Conservation (phyloP, 345 rosid genomes). For the Eucalyptus albens region DNA sequence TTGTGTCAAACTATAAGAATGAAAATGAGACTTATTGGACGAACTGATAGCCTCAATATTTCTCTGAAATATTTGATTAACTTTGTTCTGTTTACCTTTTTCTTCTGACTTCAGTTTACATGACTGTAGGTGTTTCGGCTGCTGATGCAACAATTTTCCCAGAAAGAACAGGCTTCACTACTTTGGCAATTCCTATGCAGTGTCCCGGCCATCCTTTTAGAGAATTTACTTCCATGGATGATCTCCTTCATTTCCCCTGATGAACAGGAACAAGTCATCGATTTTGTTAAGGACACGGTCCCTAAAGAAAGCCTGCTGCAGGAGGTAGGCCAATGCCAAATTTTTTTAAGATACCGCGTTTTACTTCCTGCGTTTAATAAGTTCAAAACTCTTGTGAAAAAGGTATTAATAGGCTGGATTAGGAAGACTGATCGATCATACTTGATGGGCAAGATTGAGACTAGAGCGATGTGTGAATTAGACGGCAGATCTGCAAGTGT, state of each 20-base stretch:
- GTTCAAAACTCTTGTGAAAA: background rate
- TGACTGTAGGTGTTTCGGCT: slow-evolving; percentile 54
- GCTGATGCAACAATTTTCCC: slow-evolving; percentile 43
- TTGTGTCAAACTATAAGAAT: background rate
- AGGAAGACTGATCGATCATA: slow-evolving; percentile 4
- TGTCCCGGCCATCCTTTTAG: slow-evolving; percentile 51
- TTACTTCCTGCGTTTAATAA: background rate
- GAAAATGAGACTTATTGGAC: background rate
- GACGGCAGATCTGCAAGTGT: background rate
- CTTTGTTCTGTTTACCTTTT: background rate
- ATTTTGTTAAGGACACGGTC: slow-evolving; percentile 24
- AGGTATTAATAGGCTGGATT: slow-evolving; percentile 58
- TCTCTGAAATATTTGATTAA: background rate
- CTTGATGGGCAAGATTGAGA: background rate
- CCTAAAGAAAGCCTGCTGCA: slow-evolving; percentile 39
- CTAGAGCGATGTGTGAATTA: background rate
- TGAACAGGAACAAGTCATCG: slow-evolving; percentile 20
- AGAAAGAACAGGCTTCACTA: slow-evolving; percentile 42
- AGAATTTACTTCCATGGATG: slow-evolving; percentile 61
- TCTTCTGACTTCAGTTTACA: background rate
- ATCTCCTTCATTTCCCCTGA: slow-evolving; percentile 28
- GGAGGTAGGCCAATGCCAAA: slow-evolving; percentile 30
- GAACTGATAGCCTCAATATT: background rate
- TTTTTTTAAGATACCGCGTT: background rate
- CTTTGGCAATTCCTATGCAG: slow-evolving; percentile 60